Percentiles rank a stretch among this genome's conserved stretches.
phyloP scores from a whole-genome alignment of 345 rosid genomes.

The Mercurialis annua region DNA sequence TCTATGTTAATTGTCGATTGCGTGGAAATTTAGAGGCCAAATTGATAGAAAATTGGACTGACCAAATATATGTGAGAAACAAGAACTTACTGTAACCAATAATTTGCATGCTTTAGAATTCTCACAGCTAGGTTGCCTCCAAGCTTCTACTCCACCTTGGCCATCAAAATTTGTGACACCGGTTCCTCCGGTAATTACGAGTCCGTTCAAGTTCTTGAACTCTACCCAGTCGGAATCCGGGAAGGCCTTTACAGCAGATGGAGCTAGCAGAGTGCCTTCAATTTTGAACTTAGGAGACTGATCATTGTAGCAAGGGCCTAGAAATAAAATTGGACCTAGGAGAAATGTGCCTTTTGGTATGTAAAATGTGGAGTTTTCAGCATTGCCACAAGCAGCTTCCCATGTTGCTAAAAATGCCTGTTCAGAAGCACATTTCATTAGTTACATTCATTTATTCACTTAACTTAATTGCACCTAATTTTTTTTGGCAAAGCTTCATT shows the following conservation, averaged over 20 bases:
- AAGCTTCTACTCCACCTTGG: constrained; percentile 42
- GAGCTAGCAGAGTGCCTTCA: constrained; percentile 39
- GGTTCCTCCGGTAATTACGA: constrained; percentile 26
- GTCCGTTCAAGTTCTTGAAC: constrained; percentile 26
- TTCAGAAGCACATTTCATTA: background rate
- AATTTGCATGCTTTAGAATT: constrained; percentile 21
- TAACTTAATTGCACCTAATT: no score
- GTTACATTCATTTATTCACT: no score
- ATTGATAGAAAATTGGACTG: background rate
- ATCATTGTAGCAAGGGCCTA: constrained; percentile 35
- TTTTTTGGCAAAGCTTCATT: no score
- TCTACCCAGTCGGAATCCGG: constrained; percentile 31
- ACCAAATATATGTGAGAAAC: background rate
- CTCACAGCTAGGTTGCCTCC: constrained; percentile 35
- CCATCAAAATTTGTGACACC: constrained; percentile 31
- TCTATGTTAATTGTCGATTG: no score
- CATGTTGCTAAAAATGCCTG: constrained; percentile 42
- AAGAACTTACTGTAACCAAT: constrained; percentile 36
- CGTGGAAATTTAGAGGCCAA: no score
- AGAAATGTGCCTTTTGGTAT: constrained; percentile 33
- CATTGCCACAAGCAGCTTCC: constrained; percentile 36
- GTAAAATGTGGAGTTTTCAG: constrained; percentile 26
- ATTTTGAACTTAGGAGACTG: constrained; percentile 32
- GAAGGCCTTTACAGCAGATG: constrained; percentile 17
- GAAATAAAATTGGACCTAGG: constrained; percentile 31